These are phyloP conservation scores for Cairneyella variabilis DNA, from an alignment of 495 filamentous ascomycete genomes.

Conservation along the genomic window DNA sequence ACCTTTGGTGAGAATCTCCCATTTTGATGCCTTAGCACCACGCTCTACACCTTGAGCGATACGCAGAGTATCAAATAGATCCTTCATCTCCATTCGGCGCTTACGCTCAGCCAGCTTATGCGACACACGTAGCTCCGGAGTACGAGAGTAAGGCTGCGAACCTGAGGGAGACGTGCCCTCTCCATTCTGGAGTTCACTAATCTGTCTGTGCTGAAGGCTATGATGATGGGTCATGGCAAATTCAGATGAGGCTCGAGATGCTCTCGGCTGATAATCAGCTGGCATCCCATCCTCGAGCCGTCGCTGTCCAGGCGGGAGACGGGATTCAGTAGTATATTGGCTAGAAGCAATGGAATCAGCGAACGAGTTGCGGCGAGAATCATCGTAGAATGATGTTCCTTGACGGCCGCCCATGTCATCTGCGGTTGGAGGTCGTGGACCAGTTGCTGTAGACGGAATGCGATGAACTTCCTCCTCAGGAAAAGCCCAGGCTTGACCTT, in stretches of 20 bases:
- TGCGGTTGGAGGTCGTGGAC: too few species aligned
- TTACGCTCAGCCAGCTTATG: conserved; percentile 97
- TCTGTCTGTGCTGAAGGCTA: conserved; percentile 68
- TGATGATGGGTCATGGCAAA: conserved; percentile 57
- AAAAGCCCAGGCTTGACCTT: conserved; percentile 79
- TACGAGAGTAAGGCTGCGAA: conserved; percentile 82
- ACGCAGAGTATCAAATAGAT: conserved; percentile 84
- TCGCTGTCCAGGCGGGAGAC: conserved; percentile 69
- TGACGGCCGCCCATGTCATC: conserved; percentile 30
- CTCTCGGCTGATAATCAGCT: conserved; percentile 9
- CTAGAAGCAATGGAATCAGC: conserved; percentile 72
- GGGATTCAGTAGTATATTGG: conserved; percentile 65
- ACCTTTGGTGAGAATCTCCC: conserved; percentile 98
- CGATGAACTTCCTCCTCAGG: conserved; percentile 66
- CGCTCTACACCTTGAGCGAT: conserved; percentile 62
- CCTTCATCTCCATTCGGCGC: conserved; percentile 96
- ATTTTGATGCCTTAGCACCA: conserved; percentile 94
- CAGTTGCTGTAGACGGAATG: conserved; percentile 33
- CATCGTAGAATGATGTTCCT: conserved; percentile 50
- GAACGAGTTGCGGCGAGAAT: conserved; percentile 68
- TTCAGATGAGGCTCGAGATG: conserved; percentile 27
- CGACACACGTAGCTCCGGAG: conserved; percentile 88
- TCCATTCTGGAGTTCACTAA: conserved; percentile 63
- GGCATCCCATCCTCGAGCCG: conserved; percentile 52
- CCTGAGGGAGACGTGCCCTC: conserved; percentile 42